Evolutionary conservation across 345 rosid genomes (phyloP).

Genomic region (Populus alba): DNA sequence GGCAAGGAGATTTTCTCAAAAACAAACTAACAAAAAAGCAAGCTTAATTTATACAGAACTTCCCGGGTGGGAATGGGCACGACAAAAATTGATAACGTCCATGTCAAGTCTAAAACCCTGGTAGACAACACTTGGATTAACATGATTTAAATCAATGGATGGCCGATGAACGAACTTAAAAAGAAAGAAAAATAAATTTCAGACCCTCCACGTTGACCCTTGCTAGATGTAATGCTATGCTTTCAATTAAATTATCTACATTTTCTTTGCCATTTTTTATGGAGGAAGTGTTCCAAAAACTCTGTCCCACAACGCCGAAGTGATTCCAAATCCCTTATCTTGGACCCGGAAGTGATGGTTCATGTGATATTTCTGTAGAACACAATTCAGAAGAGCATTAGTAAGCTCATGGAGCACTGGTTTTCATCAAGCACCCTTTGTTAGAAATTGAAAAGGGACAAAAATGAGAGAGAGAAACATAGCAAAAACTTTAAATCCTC

Average conservation of each 20-base stretch:
- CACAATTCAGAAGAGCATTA: neutral
- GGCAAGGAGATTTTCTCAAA: neutral
- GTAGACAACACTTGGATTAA: neutral
- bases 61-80: neutral
- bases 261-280: slow-evolving; percentile 7
- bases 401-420: neutral
- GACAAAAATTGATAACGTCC: slow-evolving; percentile 10
- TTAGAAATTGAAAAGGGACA: too few species aligned
- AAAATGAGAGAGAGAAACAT: neutral
- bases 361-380: slow-evolving; percentile 81
- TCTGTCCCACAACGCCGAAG: slow-evolving; percentile 84
- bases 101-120: slow-evolving; percentile 4
- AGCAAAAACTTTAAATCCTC: neutral
- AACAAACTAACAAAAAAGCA: neutral
- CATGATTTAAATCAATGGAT: slow-evolving; percentile 8
- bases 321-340: slow-evolving; percentile 82
- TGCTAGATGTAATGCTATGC: neutral
- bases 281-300: slow-evolving; percentile 85
- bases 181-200: slow-evolving; percentile 1
- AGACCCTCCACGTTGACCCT: neutral
- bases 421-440: too few species aligned
- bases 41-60: slow-evolving; percentile 13
- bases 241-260: slow-evolving; percentile 7
- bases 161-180: neutral
- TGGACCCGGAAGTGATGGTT: slow-evolving; percentile 94